These are phyloP conservation scores for Mycena crocata DNA, from an alignment of 768 basidiomycete species.

Conservation along the genomic window DNA sequence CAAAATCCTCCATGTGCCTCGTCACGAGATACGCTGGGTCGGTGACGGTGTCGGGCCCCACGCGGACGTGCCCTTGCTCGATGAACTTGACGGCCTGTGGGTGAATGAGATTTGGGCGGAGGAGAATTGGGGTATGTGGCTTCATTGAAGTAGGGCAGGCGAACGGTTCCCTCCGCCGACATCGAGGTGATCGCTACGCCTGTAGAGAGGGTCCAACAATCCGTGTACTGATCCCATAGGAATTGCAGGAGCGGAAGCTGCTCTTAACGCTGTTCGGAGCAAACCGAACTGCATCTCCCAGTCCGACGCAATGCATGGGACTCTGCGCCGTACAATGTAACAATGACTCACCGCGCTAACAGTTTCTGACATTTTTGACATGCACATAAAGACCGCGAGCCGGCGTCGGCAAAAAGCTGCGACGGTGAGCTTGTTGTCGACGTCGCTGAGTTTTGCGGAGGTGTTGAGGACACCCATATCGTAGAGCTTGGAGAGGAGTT, in stretches of 20 bases:
- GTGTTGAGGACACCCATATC: constrained; percentile 95
- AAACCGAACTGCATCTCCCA: no score
- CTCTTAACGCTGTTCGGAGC: no score
- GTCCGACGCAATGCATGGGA: no score
- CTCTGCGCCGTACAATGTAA: neutral
- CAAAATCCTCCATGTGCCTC: constrained; percentile 98
- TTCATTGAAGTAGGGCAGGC: no score
- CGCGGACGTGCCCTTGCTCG: constrained; percentile 97
- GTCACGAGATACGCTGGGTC: constrained; percentile 98
- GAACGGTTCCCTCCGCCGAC: no score
- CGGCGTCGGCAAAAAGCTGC: constrained; percentile 93
- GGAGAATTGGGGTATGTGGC: no score
- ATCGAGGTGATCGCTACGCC: no score
- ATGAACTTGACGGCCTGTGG: constrained; percentile 95
- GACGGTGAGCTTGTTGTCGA: constrained; percentile 97
- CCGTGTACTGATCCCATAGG: no score
- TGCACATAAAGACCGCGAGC: constrained; percentile 92
- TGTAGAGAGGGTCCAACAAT: no score
- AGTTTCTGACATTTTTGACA: constrained; percentile 94
- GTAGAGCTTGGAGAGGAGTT: constrained; percentile 93
- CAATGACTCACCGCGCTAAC: constrained; percentile 85
- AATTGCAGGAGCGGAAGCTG: no score
- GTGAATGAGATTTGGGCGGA: no score
- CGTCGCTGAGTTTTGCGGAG: constrained; percentile 89
- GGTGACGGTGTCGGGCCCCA: constrained; percentile 94